Conservation (phyloP, 768 basidiomycete genomes). For the Podaxis pistillaris region DNA sequence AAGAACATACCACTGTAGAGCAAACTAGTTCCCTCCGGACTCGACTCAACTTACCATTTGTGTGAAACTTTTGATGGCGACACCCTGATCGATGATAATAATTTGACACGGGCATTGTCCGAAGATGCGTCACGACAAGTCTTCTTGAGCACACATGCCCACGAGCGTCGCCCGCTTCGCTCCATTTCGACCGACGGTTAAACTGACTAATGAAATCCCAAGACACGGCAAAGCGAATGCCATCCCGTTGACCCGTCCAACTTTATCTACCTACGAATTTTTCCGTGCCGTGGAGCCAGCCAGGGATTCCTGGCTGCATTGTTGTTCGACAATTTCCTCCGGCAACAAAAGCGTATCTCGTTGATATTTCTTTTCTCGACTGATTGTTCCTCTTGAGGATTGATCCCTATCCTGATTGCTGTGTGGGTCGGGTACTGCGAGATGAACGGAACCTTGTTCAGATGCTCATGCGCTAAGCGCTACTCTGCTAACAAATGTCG, state of each 20-base stretch:
- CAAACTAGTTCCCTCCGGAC: neutral
- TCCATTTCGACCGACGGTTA: slow-evolving; percentile 2
- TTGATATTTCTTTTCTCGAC: neutral
- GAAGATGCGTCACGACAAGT: neutral
- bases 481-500: neutral
- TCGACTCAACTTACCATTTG: neutral
- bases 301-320: neutral
- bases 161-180: neutral
- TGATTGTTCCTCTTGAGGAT: neutral
- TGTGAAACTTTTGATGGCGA: neutral
- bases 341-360: neutral
- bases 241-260: neutral
- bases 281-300: neutral
- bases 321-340: neutral
- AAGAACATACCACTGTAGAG: neutral
- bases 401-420: neutral
- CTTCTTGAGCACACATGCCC: neutral
- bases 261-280: neutral
- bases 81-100: slow-evolving; percentile 1
- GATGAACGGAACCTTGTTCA: neutral
- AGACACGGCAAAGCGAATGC: neutral
- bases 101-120: neutral
- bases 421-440: neutral
- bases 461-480: neutral
- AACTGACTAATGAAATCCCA: neutral